phyloP scores from a whole-genome alignment of 306 rosid species.

The Ceratonia siliqua region DNA sequence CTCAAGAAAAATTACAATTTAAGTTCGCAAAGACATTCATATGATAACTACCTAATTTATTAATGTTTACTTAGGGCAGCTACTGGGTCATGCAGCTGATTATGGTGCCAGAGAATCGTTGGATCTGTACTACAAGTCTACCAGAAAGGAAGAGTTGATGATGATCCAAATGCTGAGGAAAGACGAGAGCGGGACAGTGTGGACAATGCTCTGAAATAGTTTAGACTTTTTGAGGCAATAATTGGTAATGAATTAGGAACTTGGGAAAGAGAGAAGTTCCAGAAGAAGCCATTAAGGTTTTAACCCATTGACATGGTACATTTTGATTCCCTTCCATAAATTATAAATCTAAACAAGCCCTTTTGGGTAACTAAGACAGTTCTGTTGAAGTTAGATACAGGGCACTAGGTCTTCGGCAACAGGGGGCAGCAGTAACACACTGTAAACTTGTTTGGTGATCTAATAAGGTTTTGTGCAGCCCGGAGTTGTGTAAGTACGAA shows the following conservation, averaged over 20 bases:
- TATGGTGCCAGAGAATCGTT: slow-evolving; percentile 48
- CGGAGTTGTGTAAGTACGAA: slow-evolving; percentile 64
- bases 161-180: slow-evolving; percentile 77
- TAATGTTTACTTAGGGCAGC: slow-evolving; percentile 46
- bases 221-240: slow-evolving; percentile 67
- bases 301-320: slow-evolving; percentile 76
- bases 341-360: not conserved
- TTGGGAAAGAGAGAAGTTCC: slow-evolving; percentile 80
- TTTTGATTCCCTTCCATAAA: not conserved
- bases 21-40: not conserved
- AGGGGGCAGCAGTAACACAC: slow-evolving; percentile 62
- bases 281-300: slow-evolving; percentile 67
- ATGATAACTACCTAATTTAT: not conserved
- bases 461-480: slow-evolving; percentile 75
- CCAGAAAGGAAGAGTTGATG: slow-evolving; percentile 75
- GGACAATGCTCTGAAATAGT: slow-evolving; percentile 56
- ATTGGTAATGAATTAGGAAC: slow-evolving; percentile 72
- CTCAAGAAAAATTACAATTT: not conserved
- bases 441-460: slow-evolving; percentile 70
- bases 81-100: slow-evolving; percentile 70
- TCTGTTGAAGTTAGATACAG: slow-evolving; percentile 76
- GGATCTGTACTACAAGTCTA: slow-evolving; percentile 62
- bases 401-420: slow-evolving; percentile 63
- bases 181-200: slow-evolving; percentile 53
- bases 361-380: not conserved